These are phyloP conservation scores for Mycena olivaceomarginata DNA, from an alignment of 768 basidiomycete genomes.

Conservation along the genomic window DNA sequence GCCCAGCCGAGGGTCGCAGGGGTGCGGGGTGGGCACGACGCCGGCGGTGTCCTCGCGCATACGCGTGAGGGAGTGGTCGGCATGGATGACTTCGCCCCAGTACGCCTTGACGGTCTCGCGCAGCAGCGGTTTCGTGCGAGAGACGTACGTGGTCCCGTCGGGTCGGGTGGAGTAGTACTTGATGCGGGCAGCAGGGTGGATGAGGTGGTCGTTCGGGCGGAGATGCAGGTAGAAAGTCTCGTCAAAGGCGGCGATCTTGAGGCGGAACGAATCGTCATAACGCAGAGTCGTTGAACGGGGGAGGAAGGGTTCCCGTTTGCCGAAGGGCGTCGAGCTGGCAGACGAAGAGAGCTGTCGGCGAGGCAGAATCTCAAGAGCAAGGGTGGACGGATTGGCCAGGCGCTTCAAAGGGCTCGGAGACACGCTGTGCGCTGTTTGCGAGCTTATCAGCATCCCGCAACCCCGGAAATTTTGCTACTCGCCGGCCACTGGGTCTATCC, in stretches of 20 bases:
- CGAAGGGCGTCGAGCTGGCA: conserved; percentile 44
- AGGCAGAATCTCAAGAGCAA: conserved; percentile 75
- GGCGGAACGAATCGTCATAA: conserved; percentile 82
- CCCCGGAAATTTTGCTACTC: conserved; percentile 34
- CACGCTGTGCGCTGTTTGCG: conserved; percentile 66
- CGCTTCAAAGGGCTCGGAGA: conserved; percentile 69
- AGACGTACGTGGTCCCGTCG: conserved; percentile 69
- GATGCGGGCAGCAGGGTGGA: conserved; percentile 87
- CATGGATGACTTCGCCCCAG: conserved; percentile 83
- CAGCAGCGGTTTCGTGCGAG: conserved; percentile 76
- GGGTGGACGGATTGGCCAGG: conserved; percentile 68
- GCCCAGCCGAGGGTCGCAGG: conserved; percentile 84
- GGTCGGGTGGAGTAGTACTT: conserved; percentile 74
- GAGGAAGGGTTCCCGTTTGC: conserved; percentile 57
- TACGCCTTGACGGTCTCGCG: conserved; percentile 81
- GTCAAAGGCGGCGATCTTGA: conserved; percentile 80
- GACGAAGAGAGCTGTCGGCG: conserved; percentile 54
- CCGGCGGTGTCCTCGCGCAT: conserved; percentile 80
- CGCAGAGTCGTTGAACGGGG: conserved; percentile 70
- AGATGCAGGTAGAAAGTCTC: conserved; percentile 84
- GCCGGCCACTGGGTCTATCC: conserved; percentile 57
- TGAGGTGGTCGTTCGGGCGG: conserved; percentile 84
- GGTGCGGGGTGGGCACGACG: conserved; percentile 64
- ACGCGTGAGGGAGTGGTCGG: conserved; percentile 69
- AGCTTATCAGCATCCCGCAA: conserved; percentile 22